Base-by-base conservation (phyloP, 78 protist genomes). In the Tieghemostelium lacteum region DNA sequence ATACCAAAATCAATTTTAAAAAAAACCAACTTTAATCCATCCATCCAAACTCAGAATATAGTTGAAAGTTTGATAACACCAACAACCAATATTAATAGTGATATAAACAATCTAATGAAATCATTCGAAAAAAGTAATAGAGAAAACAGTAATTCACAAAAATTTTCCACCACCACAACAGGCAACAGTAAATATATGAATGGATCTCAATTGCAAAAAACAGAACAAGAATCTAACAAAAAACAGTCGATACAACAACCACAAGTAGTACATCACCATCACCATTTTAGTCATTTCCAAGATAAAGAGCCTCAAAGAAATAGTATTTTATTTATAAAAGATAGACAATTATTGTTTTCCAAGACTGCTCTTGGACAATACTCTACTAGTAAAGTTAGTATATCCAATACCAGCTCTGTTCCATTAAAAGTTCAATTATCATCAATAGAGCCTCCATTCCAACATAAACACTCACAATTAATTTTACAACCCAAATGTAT, bases 1-100 rank as follows among this genome's bases (percentile, higher is more conserved):
- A 6, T 14, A 65, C n/a, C 73, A 37, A 65, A 39, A 34, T 65
- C 73, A 24, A 39, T 65, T 65, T 65, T 65, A 65, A 65, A 65
- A 19, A 26, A 37, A 39, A 34, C 29, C 4, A 34, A n/a, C 1
- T 45, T 45, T 45, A 45, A 45, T 14, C 52, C 52, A 14, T 6
- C 6, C 10, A 10, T 14, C 10, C 6, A 45, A 14, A 45, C 6
- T 45, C 6, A 45, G 6, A 45, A 45, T 45, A 45, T n/a, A n/a
- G n/a, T n/a, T n/a, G n/a, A n/a, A n/a, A n/a, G n/a, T n/a, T n/a
- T n/a, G n/a, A n/a, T n/a, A n/a, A n/a, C n/a, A n/a, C n/a, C n/a
- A n/a, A n/a, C n/a, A n/a, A n/a, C n/a, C n/a, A 45, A 45, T 45
- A 45, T 14, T 45, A 45, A 45, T 45, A 45, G 10, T 45, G 10